A percentile compares a stretch with the other conserved stretches of the same genome.
phyloP scores from a whole-genome alignment of 2,329 filamentous ascomycete genomes.

The Colletotrichum simmondsii region DNA sequence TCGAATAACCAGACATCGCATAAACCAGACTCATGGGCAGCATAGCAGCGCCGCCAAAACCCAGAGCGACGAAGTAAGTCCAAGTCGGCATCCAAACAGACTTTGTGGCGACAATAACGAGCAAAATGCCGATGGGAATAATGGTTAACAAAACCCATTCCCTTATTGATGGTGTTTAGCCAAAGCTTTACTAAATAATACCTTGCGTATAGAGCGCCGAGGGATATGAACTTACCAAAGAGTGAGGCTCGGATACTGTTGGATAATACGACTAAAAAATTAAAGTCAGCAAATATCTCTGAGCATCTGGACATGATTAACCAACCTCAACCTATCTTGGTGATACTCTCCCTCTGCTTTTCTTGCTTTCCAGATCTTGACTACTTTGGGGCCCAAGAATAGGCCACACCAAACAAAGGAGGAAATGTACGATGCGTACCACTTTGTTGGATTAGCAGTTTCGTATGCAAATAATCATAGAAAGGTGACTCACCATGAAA shows the following conservation, averaged over 20 bases:
- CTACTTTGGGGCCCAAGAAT: conserved; percentile 62
- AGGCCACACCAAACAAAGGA: conserved; percentile 68
- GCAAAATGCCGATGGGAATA: conserved; percentile 42
- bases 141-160: conserved; percentile 38
- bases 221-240: conserved; percentile 1
- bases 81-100: conserved; percentile 68
- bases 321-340: conserved; percentile 23
- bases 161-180: not conserved
- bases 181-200: not conserved
- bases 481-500: not conserved
- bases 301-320: no score
- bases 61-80: conserved; percentile 68
- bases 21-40: conserved; percentile 71
- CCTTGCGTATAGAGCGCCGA: not conserved
- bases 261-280: conserved; percentile 51
- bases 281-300: not conserved
- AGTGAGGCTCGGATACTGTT: conserved; percentile 63
- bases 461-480: not conserved
- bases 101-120: conserved; percentile 61
- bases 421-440: conserved; percentile 67
- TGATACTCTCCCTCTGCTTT: conserved; percentile 38
- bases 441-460: conserved; percentile 57
- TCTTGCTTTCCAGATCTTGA: conserved; percentile 47
- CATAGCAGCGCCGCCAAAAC: conserved; percentile 64
- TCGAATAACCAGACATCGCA: conserved; percentile 65